Percentiles rank a stretch among this genome's conserved stretches.
Evolutionary conservation across 306 rosid species (phyloP).

Genomic region (Prunus salicina): DNA sequence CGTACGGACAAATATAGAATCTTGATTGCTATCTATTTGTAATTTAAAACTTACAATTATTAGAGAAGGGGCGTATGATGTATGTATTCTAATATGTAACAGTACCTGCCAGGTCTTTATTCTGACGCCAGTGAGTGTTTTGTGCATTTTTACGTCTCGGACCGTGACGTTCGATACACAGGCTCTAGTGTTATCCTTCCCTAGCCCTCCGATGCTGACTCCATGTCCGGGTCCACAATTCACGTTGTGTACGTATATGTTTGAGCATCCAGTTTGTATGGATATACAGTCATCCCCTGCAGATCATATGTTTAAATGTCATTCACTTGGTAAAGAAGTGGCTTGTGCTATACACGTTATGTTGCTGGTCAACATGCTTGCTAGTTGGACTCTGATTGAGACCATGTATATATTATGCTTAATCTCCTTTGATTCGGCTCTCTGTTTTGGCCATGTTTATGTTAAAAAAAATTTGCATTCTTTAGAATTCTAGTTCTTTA

Average conservation of each 20-base stretch:
- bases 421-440: too few relatives aligned
- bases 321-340: neutral
- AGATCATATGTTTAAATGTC: neutral
- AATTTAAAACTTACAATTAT: too few relatives aligned
- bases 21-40: neutral
- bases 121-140: slow-evolving; percentile 70
- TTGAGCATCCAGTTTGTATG: slow-evolving; percentile 70
- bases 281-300: slow-evolving; percentile 82
- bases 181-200: slow-evolving; percentile 61
- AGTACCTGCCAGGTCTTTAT: slow-evolving; percentile 89
- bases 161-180: slow-evolving; percentile 79
- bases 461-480: too few relatives aligned
- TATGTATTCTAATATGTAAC: neutral
- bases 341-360: neutral
- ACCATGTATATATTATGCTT: too few relatives aligned
- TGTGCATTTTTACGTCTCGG: slow-evolving; percentile 47
- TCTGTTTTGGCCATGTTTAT: too few relatives aligned
- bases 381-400: too few relatives aligned
- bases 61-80: neutral
- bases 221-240: slow-evolving; percentile 83
- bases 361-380: too few relatives aligned
- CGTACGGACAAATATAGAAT: neutral
- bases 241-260: slow-evolving; percentile 53
- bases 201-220: slow-evolving; percentile 69
- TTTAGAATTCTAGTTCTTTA: too few relatives aligned